Evolutionary conservation across 495 filamentous ascomycete genomes (phyloP).

Genomic region (Staphylotrichum longicolle): DNA sequence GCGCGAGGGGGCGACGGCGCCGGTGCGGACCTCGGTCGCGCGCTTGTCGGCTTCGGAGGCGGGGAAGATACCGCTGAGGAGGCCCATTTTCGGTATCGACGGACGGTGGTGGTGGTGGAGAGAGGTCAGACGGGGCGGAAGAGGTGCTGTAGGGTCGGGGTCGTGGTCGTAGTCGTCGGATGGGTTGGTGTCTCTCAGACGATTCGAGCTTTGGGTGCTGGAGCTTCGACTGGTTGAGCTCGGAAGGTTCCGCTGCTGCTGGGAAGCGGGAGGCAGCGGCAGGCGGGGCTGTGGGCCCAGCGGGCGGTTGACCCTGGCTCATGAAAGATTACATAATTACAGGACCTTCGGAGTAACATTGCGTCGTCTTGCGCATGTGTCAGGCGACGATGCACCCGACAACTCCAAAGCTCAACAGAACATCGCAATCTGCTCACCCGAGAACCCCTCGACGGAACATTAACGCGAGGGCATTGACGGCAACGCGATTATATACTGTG

Average conservation of each 20-base stretch:
- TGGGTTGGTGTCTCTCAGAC: too few relatives aligned
- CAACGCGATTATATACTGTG: too few relatives aligned
- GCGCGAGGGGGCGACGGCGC: slow-evolving; percentile 72
- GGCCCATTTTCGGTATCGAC: slow-evolving; percentile 39
- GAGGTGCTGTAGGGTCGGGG: neutral
- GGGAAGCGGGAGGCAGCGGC: neutral
- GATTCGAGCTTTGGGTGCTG: neutral
- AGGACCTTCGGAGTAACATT: neutral
- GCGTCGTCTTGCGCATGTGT: neutral
- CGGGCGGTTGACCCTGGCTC: neutral
- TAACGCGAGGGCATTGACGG: too few relatives aligned
- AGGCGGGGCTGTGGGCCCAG: neutral
- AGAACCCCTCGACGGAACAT: too few relatives aligned
- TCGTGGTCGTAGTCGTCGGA: neutral
- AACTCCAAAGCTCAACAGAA: neutral
- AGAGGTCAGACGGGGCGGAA: neutral
- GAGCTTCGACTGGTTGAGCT: slow-evolving; percentile 7
- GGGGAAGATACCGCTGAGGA: slow-evolving; percentile 43
- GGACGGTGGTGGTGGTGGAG: slow-evolving; percentile 1
- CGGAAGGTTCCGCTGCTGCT: slow-evolving; percentile 3
- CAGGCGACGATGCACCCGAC: neutral
- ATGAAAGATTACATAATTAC: slow-evolving; percentile 7
- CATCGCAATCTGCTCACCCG: too few relatives aligned
- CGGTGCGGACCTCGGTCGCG: slow-evolving; percentile 53
- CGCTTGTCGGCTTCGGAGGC: slow-evolving; percentile 47